Percentiles rank a stretch among this genome's conserved stretches.
Evolutionary conservation across 148 eudicot species (phyloP).

Genomic region (Rhododendron kiyosumense): DNA sequence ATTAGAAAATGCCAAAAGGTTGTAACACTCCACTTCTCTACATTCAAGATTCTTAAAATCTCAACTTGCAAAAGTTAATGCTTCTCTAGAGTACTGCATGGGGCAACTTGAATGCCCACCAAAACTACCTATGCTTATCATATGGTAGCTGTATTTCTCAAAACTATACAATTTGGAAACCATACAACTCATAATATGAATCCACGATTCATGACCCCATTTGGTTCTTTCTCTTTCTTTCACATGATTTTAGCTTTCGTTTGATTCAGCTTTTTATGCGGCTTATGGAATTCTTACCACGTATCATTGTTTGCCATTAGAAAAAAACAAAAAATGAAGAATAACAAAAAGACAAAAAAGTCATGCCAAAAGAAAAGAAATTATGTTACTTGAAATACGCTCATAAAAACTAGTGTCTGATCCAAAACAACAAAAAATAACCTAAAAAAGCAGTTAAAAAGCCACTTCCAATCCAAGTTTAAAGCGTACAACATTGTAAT

Average conservation of each 20-base stretch:
- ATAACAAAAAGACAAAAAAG: too few species aligned
- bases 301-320: too few species aligned
- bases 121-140: not conserved
- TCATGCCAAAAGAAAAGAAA: not conserved
- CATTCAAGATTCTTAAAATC: not conserved
- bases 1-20: not conserved
- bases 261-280: not conserved
- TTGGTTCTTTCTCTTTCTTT: not conserved
- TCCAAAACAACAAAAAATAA: not conserved
- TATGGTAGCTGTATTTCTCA: not conserved
- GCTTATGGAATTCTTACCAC: not conserved
- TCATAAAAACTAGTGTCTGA: not conserved
- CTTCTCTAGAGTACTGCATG: not conserved
- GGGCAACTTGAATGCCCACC: not conserved
- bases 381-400: not conserved
- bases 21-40: not conserved
- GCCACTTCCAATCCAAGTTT: not conserved
- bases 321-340: not conserved
- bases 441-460: not conserved
- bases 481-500: not conserved
- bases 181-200: not conserved
- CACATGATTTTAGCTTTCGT: not conserved
- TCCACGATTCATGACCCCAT: not conserved
- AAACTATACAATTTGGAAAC: not conserved
- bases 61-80: not conserved